phyloP scores from a whole-genome alignment of 176 grass and related monocot genomes.

The Musa beccarii region DNA sequence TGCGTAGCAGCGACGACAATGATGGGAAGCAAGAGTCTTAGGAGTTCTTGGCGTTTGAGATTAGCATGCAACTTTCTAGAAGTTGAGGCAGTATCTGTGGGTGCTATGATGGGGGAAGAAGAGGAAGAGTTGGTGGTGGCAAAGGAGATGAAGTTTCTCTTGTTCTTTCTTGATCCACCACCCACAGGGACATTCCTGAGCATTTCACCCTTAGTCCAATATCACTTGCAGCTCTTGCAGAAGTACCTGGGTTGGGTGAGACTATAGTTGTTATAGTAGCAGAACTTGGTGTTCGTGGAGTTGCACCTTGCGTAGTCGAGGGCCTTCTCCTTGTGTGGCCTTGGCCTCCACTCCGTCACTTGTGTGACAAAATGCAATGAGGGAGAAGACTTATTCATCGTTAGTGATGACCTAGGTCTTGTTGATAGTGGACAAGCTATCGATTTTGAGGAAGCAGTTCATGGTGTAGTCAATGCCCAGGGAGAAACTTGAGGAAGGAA shows the following conservation, averaged over 20 bases:
- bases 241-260: constrained; percentile 23
- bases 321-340: constrained; percentile 70
- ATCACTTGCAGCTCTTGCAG: constrained; percentile 21
- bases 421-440: too few relatives aligned
- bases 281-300: constrained; percentile 49
- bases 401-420: too few relatives aligned
- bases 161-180: neutral
- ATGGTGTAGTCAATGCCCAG: too few relatives aligned
- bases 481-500: too few relatives aligned
- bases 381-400: too few relatives aligned
- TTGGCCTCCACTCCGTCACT: constrained; percentile 31
- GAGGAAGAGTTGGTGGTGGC: neutral
- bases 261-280: constrained; percentile 32
- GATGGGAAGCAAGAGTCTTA: too few relatives aligned
- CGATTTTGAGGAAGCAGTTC: too few relatives aligned
- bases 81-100: neutral
- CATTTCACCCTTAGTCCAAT: constrained; percentile 13
- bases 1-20: too few relatives aligned
- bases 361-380: too few relatives aligned
- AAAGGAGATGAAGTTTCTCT: neutral
- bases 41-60: neutral
- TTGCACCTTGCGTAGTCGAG: constrained; percentile 81
- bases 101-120: neutral
- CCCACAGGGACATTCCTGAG: constrained; percentile 6
- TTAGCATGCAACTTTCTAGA: neutral